These are phyloP conservation scores for Carex littledalei DNA, from an alignment of 176 grass and related monocot species.

Conservation along the genomic window DNA sequence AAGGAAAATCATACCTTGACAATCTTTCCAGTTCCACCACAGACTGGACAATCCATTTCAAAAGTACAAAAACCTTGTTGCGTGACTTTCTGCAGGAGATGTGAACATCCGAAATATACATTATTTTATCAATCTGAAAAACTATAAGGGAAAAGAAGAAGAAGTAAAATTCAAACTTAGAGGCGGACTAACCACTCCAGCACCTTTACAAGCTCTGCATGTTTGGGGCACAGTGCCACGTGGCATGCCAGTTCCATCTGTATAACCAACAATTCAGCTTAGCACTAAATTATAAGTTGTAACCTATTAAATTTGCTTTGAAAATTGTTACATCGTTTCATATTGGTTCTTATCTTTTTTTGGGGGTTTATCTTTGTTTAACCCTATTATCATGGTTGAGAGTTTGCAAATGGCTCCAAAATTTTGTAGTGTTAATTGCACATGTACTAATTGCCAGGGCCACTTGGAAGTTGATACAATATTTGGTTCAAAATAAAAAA, in stretches of 20 bases:
- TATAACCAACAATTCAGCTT: slow-evolving; percentile 22
- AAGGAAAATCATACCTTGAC: slow-evolving; percentile 45
- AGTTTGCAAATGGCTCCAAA: neutral
- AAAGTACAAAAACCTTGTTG: slow-evolving; percentile 47
- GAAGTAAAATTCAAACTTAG: neutral
- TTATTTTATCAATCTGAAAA: neutral
- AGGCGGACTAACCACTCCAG: slow-evolving; percentile 58
- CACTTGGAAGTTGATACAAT: neutral
- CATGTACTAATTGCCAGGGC: neutral
- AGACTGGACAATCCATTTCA: slow-evolving; percentile 53
- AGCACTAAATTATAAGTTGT: neutral
- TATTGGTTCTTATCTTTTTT: neutral
- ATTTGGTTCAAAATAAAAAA: neutral
- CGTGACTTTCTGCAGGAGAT: slow-evolving; percentile 45
- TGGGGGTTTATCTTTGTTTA: neutral
- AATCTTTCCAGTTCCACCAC: slow-evolving; percentile 69
- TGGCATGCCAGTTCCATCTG: slow-evolving; percentile 89
- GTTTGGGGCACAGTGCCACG: slow-evolving; percentile 87
- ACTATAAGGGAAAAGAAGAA: neutral
- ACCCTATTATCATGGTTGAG: neutral
- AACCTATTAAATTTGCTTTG: neutral
- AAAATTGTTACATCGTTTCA: neutral
- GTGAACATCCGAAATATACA: neutral
- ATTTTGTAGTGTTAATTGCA: slow-evolving; percentile 1
- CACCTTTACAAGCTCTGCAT: slow-evolving; percentile 85